These are phyloP conservation scores for Paraconiothyrium brasiliense DNA, from an alignment of 2,329 filamentous ascomycete species.

Conservation along the genomic window DNA sequence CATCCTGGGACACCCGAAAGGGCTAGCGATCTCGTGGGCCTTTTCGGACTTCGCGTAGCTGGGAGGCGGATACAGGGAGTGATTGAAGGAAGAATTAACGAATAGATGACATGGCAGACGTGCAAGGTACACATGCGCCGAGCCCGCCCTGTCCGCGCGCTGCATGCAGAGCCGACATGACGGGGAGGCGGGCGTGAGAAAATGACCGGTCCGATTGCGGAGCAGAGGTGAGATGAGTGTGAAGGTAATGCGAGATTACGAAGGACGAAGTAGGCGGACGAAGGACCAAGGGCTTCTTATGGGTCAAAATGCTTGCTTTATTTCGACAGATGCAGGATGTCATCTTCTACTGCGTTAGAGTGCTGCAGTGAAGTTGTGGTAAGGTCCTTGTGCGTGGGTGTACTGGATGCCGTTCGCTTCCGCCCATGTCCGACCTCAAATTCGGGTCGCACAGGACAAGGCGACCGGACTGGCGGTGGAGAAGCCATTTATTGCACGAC, in stretches of 20 bases:
- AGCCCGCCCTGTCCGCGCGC: neutral
- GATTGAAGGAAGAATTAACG: conserved; percentile 3
- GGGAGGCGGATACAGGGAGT: neutral
- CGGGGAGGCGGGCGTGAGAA: conserved; percentile 4
- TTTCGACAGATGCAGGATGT: neutral
- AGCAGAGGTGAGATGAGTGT: conserved; percentile 4
- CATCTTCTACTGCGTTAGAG: neutral
- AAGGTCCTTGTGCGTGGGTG: neutral
- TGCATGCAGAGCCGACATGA: conserved; percentile 10
- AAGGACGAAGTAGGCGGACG: neutral
- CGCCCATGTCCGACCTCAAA: conserved; percentile 7
- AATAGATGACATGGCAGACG: neutral
- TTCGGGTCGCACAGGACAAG: conserved; percentile 9
- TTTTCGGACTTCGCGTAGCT: conserved; percentile 12
- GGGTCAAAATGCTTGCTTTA: neutral
- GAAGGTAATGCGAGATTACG: neutral
- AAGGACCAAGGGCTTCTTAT: conserved; percentile 3
- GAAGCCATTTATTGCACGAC: conserved; percentile 6
- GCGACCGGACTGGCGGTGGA: neutral
- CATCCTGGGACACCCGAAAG: neutral
- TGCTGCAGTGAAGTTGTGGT: neutral
- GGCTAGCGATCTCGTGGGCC: neutral
- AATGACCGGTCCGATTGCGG: conserved; percentile 10
- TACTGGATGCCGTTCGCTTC: neutral
- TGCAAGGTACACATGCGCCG: conserved; percentile 9